Conservation (phyloP, 257 asterid species). For the Penstemon eatonii region DNA sequence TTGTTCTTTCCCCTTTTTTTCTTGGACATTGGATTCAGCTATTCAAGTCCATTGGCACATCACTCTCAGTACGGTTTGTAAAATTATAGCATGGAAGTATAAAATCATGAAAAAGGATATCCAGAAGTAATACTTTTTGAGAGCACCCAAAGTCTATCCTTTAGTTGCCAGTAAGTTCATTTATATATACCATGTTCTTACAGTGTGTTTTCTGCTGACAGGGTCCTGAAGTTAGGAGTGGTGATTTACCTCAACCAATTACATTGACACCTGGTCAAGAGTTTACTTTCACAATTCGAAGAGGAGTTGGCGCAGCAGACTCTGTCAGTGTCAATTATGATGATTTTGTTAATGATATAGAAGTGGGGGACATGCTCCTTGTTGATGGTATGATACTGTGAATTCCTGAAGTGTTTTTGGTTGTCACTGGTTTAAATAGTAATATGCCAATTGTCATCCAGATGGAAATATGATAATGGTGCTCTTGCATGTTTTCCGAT, state of each 20-base stretch:
- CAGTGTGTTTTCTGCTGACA: slow-evolving; percentile 37
- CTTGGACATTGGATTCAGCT: background rate
- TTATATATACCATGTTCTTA: too few relatives aligned
- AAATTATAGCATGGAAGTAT: background rate
- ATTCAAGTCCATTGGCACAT: background rate
- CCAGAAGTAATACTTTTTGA: background rate
- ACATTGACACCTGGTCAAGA: slow-evolving; percentile 77
- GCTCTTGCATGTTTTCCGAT: background rate
- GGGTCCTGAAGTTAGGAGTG: slow-evolving; percentile 99
- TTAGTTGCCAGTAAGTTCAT: too few relatives aligned
- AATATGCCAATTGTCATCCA: slow-evolving; percentile 11
- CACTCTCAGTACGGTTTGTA: background rate
- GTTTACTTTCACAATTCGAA: slow-evolving; percentile 88
- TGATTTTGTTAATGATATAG: slow-evolving; percentile 96
- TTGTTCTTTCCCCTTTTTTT: background rate
- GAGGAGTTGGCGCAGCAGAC: slow-evolving; percentile 93
- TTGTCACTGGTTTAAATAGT: background rate
- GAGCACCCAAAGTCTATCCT: background rate
- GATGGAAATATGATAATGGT: slow-evolving; percentile 16
- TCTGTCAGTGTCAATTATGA: slow-evolving; percentile 97
- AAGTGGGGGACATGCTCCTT: slow-evolving; percentile 91
- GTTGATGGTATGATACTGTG: slow-evolving; percentile 72
- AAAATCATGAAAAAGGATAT: background rate
- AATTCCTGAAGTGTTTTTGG: background rate
- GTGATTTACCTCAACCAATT: slow-evolving; percentile 97